Evolutionary conservation across 2,329 filamentous ascomycete species (phyloP).

Genomic region (Nannizziopsis barbatae): DNA sequence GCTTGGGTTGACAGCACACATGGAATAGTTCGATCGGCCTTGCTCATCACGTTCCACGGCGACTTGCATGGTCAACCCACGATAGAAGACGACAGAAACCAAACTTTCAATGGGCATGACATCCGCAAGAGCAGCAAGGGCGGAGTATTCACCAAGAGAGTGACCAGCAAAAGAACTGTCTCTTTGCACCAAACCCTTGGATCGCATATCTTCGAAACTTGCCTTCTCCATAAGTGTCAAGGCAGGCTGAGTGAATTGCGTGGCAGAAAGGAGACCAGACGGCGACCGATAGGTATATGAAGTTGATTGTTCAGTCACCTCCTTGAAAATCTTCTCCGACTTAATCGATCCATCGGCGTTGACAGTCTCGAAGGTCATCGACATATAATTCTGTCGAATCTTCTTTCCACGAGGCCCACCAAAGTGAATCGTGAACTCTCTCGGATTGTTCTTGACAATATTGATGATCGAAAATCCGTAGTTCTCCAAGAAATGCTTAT

Average conservation of each 20-base stretch:
- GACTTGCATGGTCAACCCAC: conserved; percentile 97
- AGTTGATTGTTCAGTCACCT: conserved; percentile 80
- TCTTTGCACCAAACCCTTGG: conserved; percentile 87
- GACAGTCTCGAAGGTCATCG: conserved; percentile 99
- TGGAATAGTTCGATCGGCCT: conserved; percentile 94
- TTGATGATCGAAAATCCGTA: conserved; percentile 98
- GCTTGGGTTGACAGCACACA: conserved; percentile 98
- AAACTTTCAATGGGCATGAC: conserved; percentile 99
- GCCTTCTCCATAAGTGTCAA: conserved; percentile 99
- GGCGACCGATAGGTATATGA: conserved; percentile 97
- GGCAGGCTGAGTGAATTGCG: conserved; percentile 95
- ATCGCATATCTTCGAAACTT: conserved; percentile 96
- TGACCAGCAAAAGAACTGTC: conserved; percentile 97
- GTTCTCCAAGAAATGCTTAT: conserved; percentile 97
- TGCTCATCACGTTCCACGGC: conserved; percentile 90
- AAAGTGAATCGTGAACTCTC: conserved; percentile 96
- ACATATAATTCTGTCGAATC: conserved; percentile 98
- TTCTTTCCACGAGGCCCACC: conserved; percentile 93
- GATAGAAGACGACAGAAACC: conserved; percentile 98
- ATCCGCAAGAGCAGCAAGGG: conserved; percentile 86
- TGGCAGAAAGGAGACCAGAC: conserved; percentile 86
- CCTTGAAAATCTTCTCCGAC: conserved; percentile 99
- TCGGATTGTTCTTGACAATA: conserved; percentile 98
- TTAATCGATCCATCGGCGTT: conserved; percentile 84
- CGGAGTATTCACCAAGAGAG: conserved; percentile 96